phyloP scores from a whole-genome alignment of 2,329 filamentous ascomycete genomes.

The Allantophomopsis lycopodina region DNA sequence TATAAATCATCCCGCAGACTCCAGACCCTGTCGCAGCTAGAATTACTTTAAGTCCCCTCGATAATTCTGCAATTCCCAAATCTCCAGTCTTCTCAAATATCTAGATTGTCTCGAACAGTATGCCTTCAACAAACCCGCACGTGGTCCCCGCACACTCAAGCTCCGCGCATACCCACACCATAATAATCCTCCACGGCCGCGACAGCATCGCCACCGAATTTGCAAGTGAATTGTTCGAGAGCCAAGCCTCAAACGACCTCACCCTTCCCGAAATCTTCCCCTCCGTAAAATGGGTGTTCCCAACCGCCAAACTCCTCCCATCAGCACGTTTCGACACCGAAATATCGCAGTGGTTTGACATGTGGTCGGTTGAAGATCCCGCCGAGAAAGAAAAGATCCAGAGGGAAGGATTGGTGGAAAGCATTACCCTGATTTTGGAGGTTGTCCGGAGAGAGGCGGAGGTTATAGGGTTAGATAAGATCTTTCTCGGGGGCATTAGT shows the following conservation, averaged over 20 bases:
- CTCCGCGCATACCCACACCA: constrained; percentile 25
- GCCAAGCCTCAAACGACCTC: constrained; percentile 13
- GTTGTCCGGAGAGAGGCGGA: constrained; percentile 22
- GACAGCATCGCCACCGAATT: constrained; percentile 25
- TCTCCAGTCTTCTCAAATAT: too few species aligned
- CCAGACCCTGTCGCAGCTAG: too few species aligned
- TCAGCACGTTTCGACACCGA: constrained; percentile 12
- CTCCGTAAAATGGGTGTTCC: constrained; percentile 8
- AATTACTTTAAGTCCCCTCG: too few species aligned
- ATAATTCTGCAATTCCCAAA: too few species aligned
- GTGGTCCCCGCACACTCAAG: background rate
- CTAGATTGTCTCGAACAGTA: too few species aligned
- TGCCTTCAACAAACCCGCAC: too few species aligned
- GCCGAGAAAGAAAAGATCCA: constrained; percentile 28
- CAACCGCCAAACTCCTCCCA: constrained; percentile 11
- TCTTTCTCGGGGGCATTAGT: constrained; percentile 31
- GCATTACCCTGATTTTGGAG: constrained; percentile 18
- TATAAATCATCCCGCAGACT: too few species aligned
- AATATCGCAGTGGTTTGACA: constrained; percentile 35
- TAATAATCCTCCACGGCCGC: constrained; percentile 31
- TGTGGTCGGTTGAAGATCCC: constrained; percentile 28
- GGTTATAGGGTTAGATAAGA: constrained; percentile 18
- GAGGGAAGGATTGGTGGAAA: constrained; percentile 23
- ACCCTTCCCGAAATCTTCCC: constrained; percentile 9
- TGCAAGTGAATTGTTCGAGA: constrained; percentile 24